Percentiles rank a stretch among this genome's conserved stretches.
phyloP scores from a whole-genome alignment of 345 rosid genomes.

The Syzygium jambos region DNA sequence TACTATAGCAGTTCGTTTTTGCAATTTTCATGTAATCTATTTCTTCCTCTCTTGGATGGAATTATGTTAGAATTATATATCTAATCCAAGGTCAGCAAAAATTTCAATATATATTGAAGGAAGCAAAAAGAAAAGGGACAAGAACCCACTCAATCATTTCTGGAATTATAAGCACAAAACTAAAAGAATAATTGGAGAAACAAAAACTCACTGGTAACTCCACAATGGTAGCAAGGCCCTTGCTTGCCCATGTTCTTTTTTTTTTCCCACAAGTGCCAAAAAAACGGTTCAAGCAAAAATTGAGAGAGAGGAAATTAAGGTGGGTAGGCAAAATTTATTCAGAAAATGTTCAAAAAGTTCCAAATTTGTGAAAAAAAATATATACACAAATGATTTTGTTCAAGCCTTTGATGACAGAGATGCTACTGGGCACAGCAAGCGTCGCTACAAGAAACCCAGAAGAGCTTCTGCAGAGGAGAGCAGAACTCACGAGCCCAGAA shows the following conservation, averaged over 20 bases:
- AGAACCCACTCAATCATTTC: neutral
- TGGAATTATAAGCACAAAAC: neutral
- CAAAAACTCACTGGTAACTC: conserved; percentile 96
- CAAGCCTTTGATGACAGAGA: neutral
- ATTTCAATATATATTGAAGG: neutral
- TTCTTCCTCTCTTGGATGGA: neutral
- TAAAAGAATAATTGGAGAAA: neutral
- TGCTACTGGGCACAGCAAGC: neutral
- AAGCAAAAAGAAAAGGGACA: neutral
- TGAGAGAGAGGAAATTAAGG: neutral
- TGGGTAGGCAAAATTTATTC: neutral
- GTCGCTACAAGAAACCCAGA: neutral
- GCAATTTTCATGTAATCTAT: neutral
- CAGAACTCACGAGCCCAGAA: conserved; percentile 3
- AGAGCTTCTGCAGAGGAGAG: neutral
- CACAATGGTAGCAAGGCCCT: conserved; percentile 98
- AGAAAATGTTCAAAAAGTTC: neutral
- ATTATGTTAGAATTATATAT: neutral
- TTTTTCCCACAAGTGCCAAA: conserved; percentile 5
- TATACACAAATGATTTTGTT: neutral
- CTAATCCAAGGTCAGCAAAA: neutral
- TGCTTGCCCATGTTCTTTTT: conserved; percentile 76
- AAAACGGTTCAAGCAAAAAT: conserved; percentile 7
- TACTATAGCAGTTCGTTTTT: neutral
- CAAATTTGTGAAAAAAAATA: neutral